Evolutionary conservation across 495 filamentous ascomycete genomes (phyloP), one percentile per base, ranked within the genome.

Genomic region (Podospora australis): DNA sequence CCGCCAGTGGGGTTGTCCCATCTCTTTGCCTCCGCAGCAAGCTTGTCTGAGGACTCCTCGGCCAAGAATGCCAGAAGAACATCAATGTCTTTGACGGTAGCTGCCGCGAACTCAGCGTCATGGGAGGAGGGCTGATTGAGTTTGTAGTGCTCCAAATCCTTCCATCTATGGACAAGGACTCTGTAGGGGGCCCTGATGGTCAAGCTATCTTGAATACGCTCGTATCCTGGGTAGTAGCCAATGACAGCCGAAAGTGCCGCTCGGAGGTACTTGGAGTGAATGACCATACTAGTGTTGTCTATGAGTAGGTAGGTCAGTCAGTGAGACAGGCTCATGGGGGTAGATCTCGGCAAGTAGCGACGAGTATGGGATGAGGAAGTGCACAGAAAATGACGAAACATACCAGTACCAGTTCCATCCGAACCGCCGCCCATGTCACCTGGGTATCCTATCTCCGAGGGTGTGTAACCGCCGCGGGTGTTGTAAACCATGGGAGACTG

Each of bases 161-260:
- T 45, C 26, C 50, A 56, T 42, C 66, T 62, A 44, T 70, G 66
- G 6, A 65, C 44, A 8, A 73, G 54, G 5, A 70, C 60, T 11
- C 54, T 50, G 48, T 68, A 71, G 3, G 68, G 70, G 4, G 61
- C 61, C 4, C 46, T 42, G 39, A 71, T 53, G 26, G 44, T 44
- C 21, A 62, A 55, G 14, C 32, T 56, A 6, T 65, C 62, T 13
- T 44, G 58, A 2, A 53, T 42, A 40, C 63, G 52, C 8, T 49
- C 55, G 19, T 52, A 52, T 14, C 24, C 48, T 20, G 39, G 39
- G 45, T 68, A 70, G 48, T 70, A 72, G 11, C 44, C 53, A 0
- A 68, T 55, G 10, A 70, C 58, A n/a, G 70, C 66, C 14, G 50
- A 53, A 7, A 71, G 54, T 0, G 70, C 70, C 21, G 68, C 63